Base-by-base conservation (phyloP, 2,329 filamentous ascomycete genomes). In the Neonectria hederae region DNA sequence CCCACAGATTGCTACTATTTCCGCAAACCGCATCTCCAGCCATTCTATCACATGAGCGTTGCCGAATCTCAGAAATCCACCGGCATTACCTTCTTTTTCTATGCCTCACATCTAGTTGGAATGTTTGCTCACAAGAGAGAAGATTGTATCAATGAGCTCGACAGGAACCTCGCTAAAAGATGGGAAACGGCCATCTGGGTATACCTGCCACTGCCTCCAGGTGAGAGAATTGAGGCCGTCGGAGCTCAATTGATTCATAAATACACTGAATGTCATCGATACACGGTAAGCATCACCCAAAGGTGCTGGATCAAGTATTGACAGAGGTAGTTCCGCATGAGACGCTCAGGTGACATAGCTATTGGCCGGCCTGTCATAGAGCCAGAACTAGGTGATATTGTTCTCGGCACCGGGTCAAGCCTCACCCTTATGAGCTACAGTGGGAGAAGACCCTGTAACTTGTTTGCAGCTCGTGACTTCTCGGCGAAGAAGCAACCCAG, bases 121-220 rank as follows among this genome's bases (percentile, higher is more conserved):
- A 51, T 65, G 13, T 54, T 62, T 28, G 51, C 54, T 9, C 54
- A 65, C 13, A 58, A 54, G 3, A 10, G 22, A 5, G 13, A 5
- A 13, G n/a, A 5, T 2, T 59, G 52, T 24, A 48, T 43, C 7
- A 4, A 19, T 21, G 6, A 13, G 14, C 38, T 48, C 6, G 58
- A 35, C 2, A 9, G 30, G 24, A 14, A 24, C 1, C 58, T 38
- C 1, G 42, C 7, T 1, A 5, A 19, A 40, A 40, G 10, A 8
- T 19, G 35, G n/a, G 14, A 10, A 30, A 9, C 5, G 2, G 40
- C 38, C 6, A n/a, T 30, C 11, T 65, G 59, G 49, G 9, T 52
- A 10, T 55, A 65, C 42, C 26, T 65, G 6, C 63, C 63, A 2
- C 53, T 65, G 17, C 58, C 63, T 17, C 30, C 48, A 32, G 42